Conservation (phyloP, 1,139 yeast species). For the Eremothecium coryli region DNA sequence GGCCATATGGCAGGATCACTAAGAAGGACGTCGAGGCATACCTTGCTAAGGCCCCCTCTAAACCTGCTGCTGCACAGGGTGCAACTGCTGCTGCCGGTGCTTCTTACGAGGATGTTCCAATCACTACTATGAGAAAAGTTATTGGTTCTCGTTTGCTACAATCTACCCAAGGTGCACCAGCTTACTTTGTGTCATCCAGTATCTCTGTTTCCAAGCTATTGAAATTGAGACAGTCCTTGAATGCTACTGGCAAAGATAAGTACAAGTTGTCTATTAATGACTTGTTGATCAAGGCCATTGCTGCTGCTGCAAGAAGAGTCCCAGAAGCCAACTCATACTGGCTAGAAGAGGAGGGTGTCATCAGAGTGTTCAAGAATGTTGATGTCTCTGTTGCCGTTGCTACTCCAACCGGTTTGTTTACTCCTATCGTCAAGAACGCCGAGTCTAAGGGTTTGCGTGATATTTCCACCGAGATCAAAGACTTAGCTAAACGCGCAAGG, state of each 20-base stretch:
- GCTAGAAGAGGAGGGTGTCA: conserved; percentile 80
- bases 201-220: conserved; percentile 82
- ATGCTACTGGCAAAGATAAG: conserved; percentile 75
- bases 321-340: conserved; percentile 94
- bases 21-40: conserved; percentile 80
- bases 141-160: conserved; percentile 82
- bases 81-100: conserved; percentile 47
- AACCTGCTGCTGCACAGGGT: conserved; percentile 35
- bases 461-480: conserved; percentile 80
- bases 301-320: conserved; percentile 79
- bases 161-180: conserved; percentile 82
- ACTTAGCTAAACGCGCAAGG: conserved; percentile 92
- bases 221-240: conserved; percentile 85
- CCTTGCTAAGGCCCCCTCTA: conserved; percentile 31
- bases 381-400: conserved; percentile 99
- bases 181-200: conserved; percentile 82
- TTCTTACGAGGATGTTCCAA: conserved; percentile 70
- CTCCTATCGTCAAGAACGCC: conserved; percentile 88
- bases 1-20: conserved; percentile 90
- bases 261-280: conserved; percentile 92
- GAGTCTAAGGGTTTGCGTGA: conserved; percentile 75
- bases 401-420: conserved; percentile 92
- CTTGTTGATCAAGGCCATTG: conserved; percentile 86
- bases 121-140: conserved; percentile 87
- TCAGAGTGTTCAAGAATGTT: conserved; percentile 84